phyloP scores from a whole-genome alignment of 805 yeast species.

The Candida orba region DNA sequence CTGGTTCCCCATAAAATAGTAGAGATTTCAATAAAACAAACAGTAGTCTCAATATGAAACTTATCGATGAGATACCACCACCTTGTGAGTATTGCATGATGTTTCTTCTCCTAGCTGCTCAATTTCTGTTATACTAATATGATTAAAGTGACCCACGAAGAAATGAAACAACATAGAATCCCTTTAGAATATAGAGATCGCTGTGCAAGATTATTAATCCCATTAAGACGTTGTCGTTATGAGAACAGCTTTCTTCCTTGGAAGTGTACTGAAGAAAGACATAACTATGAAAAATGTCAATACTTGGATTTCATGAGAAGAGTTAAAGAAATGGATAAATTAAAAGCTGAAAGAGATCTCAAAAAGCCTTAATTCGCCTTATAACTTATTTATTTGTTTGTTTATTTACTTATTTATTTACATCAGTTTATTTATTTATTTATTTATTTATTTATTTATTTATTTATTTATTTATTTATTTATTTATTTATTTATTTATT shows the following conservation, averaged over 20 bases:
- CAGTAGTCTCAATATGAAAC: no score
- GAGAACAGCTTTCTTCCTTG: conserved; percentile 55
- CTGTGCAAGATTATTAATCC: conserved; percentile 61
- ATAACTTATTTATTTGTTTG: no score
- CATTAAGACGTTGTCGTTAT: conserved; percentile 53
- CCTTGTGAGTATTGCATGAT: conserved; percentile 2
- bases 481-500: conserved; percentile 4
- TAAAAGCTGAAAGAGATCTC: conserved; percentile 30
- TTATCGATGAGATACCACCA: neutral
- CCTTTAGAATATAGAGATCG: conserved; percentile 80
- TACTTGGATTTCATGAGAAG: conserved; percentile 76
- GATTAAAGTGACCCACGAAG: conserved; percentile 63
- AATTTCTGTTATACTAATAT: no score
- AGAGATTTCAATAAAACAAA: no score
- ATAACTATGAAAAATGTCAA: conserved; percentile 80
- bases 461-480: neutral
- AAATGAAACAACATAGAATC: conserved; percentile 70
- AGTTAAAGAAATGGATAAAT: conserved; percentile 59
- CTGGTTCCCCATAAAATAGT: no score
- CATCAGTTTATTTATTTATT: neutral
- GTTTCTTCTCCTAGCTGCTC: no score
- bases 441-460: neutral
- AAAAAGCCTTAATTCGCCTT: neutral
- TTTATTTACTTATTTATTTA: neutral
- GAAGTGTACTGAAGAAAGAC: conserved; percentile 74